Conservation (phyloP, 768 basidiomycete species). For the Coprinopsis marcescibilis region DNA sequence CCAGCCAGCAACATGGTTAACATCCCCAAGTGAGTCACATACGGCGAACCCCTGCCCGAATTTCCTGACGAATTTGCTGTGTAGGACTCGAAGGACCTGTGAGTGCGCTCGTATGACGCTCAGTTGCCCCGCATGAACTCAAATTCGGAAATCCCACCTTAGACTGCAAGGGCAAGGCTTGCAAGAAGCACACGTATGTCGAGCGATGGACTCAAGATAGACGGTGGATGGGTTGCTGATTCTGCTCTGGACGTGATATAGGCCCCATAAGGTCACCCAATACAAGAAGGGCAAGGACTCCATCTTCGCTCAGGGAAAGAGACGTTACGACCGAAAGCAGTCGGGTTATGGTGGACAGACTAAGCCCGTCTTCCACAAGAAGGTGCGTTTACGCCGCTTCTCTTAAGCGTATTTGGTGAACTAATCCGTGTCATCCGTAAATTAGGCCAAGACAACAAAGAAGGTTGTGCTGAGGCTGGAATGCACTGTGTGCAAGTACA, state of each 20-base stretch:
- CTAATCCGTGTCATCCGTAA: background rate
- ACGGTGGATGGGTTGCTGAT: slow-evolving; percentile 12
- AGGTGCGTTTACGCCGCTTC: slow-evolving; percentile 44
- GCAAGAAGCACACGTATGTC: slow-evolving; percentile 94
- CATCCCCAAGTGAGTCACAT: slow-evolving; percentile 79
- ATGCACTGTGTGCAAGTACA: slow-evolving; percentile 98
- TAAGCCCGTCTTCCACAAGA: slow-evolving; percentile 99
- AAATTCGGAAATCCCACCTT: slow-evolving; percentile 3
- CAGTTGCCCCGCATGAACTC: background rate
- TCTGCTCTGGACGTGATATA: slow-evolving; percentile 23
- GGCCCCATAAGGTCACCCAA: slow-evolving; percentile 98
- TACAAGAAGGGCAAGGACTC: slow-evolving; percentile 99
- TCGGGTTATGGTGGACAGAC: slow-evolving; percentile 99
- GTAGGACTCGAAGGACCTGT: slow-evolving; percentile 93
- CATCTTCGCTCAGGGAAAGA: slow-evolving; percentile 96
- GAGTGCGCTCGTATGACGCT: slow-evolving; percentile 32
- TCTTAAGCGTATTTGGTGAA: background rate
- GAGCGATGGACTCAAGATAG: slow-evolving; percentile 8
- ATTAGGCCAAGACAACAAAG: slow-evolving; percentile 95
- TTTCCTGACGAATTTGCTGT: slow-evolving; percentile 6
- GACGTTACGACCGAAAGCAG: slow-evolving; percentile 99
- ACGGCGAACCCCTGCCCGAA: slow-evolving; percentile 9
- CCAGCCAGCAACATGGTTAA: slow-evolving; percentile 75
- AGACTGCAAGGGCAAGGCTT: slow-evolving; percentile 96
- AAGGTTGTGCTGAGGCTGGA: slow-evolving; percentile 98